Evolutionary conservation across 2,329 filamentous ascomycete genomes (phyloP).

Genomic region (Paraphoma chrysanthemicola): DNA sequence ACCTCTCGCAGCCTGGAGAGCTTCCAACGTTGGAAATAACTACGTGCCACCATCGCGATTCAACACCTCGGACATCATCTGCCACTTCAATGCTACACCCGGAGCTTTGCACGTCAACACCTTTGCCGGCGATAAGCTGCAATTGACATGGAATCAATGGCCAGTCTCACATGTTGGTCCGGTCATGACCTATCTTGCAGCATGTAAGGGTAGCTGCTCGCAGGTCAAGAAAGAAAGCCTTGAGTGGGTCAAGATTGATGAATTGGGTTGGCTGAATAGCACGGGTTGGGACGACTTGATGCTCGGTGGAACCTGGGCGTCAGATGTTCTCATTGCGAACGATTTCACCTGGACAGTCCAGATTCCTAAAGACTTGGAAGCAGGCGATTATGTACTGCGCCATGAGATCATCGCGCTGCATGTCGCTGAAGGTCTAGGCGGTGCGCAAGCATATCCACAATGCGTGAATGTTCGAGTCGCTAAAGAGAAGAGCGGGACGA

Average conservation of each 20-base stretch:
- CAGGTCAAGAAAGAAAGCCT: constrained; percentile 28
- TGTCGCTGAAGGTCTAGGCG: constrained; percentile 48
- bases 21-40: constrained; percentile 33
- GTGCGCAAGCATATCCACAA: constrained; percentile 60
- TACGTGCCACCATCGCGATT: constrained; percentile 29
- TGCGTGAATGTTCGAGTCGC: constrained; percentile 58
- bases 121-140: constrained; percentile 62
- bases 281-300: constrained; percentile 20
- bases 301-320: constrained; percentile 39
- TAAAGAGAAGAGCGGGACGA: constrained; percentile 43
- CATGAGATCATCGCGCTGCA: constrained; percentile 62
- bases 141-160: constrained; percentile 59
- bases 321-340: constrained; percentile 47
- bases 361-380: constrained; percentile 50
- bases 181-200: constrained; percentile 41
- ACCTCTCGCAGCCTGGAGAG: constrained; percentile 28
- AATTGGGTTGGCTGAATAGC: constrained; percentile 33
- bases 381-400: constrained; percentile 60
- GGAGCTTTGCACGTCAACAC: constrained; percentile 59
- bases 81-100: constrained; percentile 63
- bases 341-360: constrained; percentile 54
- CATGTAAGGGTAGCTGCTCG: constrained; percentile 27
- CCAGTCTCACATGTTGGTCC: constrained; percentile 43
- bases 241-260: constrained; percentile 43
- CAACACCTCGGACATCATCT: constrained; percentile 56